Evolutionary conservation across 2,329 filamentous ascomycete genomes (phyloP).

Genomic region (Xylariales sp.): DNA sequence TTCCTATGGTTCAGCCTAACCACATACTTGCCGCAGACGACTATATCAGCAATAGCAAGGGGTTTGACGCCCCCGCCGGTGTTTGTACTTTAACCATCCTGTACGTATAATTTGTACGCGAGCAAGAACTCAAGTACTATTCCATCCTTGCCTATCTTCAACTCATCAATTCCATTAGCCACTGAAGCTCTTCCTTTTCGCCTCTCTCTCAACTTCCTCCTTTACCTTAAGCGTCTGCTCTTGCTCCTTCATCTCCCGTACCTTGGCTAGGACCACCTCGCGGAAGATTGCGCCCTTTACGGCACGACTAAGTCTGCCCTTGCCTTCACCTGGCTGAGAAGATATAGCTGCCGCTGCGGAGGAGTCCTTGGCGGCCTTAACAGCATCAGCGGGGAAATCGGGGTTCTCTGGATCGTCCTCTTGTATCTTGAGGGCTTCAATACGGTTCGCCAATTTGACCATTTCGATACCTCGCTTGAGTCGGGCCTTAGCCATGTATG

Average conservation of each 20-base stretch:
- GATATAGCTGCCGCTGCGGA: slow-evolving; percentile 11
- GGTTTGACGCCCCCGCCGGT: no score
- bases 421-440: slow-evolving; percentile 88
- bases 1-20: no score
- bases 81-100: no score
- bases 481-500: slow-evolving; percentile 86
- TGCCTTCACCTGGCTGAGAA: slow-evolving; percentile 32
- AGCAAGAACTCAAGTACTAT: no score
- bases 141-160: no score
- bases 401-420: slow-evolving; percentile 78
- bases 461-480: slow-evolving; percentile 92
- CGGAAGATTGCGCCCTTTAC: slow-evolving; percentile 75
- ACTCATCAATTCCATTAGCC: no score
- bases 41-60: no score
- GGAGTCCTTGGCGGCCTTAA: slow-evolving; percentile 2
- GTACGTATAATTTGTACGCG: no score
- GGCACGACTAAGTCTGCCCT: slow-evolving; percentile 42
- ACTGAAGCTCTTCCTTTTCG: slow-evolving; percentile 30
- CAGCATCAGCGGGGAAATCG: slow-evolving; percentile 61
- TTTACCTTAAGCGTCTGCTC: slow-evolving; percentile 69
- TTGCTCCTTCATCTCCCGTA: slow-evolving; percentile 84
- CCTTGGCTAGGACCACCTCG: slow-evolving; percentile 91
- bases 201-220: slow-evolving; percentile 51
- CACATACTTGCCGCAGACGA: no score
- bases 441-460: slow-evolving; percentile 92